phyloP scores from a whole-genome alignment of 2,329 filamentous ascomycete genomes.

The Fusarium palustre region DNA sequence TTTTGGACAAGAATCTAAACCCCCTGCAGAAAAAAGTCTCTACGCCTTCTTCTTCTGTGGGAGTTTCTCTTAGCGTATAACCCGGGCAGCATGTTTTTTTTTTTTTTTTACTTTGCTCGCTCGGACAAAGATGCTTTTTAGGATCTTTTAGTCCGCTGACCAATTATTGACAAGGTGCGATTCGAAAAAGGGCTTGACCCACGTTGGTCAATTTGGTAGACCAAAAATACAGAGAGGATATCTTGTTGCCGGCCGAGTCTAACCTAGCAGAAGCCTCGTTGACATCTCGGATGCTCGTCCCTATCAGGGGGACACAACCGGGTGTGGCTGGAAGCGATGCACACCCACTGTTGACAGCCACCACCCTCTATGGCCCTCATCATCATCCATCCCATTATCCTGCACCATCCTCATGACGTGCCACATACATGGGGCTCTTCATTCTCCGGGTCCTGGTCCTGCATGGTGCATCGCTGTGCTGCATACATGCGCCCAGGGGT shows the following conservation, averaged over 20 bases:
- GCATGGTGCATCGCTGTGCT: conserved; percentile 30
- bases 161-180: conserved; percentile 24
- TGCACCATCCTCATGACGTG: conserved; percentile 38
- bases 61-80: conserved; percentile 20
- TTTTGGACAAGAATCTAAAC: neutral
- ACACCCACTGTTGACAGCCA: conserved; percentile 4
- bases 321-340: conserved; percentile 26
- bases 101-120: conserved; percentile 24
- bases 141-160: conserved; percentile 6
- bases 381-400: conserved; percentile 14
- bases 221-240: neutral
- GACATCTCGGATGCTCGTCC: conserved; percentile 31
- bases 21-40: conserved; percentile 29
- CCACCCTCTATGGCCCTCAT: conserved; percentile 8
- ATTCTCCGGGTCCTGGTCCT: conserved; percentile 27
- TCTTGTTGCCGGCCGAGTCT: conserved; percentile 8
- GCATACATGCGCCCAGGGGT: conserved; percentile 37
- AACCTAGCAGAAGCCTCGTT: conserved; percentile 28
- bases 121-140: conserved; percentile 18
- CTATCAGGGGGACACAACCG: conserved; percentile 23
- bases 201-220: conserved; percentile 26
- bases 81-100: conserved; percentile 13
- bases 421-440: conserved; percentile 32
- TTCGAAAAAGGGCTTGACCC: conserved; percentile 30
- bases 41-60: neutral